Evolutionary conservation across 345 rosid genomes (phyloP), one percentile per base, ranked within the genome.

Genomic region (Gossypium raimondii): DNA sequence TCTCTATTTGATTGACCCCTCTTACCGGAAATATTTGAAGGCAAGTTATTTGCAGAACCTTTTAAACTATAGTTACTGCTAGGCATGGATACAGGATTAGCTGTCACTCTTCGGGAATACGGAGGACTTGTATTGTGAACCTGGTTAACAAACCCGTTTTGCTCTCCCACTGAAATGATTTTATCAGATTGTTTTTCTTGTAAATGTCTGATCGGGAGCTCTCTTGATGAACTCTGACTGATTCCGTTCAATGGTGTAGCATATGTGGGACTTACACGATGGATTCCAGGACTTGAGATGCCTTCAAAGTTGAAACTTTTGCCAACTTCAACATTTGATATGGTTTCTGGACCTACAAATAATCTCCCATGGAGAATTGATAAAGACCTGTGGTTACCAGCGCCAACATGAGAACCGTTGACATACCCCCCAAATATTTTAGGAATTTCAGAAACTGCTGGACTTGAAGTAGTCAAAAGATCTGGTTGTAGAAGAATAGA

Each of bases 81-180:
- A 79, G 87, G 76, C 68, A 73, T 38, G 59, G 85, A 70, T 20
- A 76, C 76, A 45, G 82, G 85, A 72, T 85, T 82, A 51, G 85
- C 78, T 22, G 64, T 57, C 71, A 76, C 75, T 69, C 77, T 80
- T 60, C 58, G 81, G 59, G 78, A 82, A 82, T 72, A 78, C 44
- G 81, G 82, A 73, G 88, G 82, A 75, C 81, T 85, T 25, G 79
- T 55, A 58, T 61, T 82, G 38, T 34, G 80, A 29, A 70, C 71
- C 81, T 84, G 77, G 63, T 81, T 77, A 27, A 27, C 43, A 73
- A 84, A 88, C 53, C 89, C 87, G 79, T 92, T 86, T 78, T 78
- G 84, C 66, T 84, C 84, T 63, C 64, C 73, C 47, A 79, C 95
- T 72, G 83, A 80, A 9, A 83, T 87, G 14, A 73, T 16, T 44